Conservation (phyloP, 1,139 yeast genomes). For the Zygoascus sp. region DNA sequence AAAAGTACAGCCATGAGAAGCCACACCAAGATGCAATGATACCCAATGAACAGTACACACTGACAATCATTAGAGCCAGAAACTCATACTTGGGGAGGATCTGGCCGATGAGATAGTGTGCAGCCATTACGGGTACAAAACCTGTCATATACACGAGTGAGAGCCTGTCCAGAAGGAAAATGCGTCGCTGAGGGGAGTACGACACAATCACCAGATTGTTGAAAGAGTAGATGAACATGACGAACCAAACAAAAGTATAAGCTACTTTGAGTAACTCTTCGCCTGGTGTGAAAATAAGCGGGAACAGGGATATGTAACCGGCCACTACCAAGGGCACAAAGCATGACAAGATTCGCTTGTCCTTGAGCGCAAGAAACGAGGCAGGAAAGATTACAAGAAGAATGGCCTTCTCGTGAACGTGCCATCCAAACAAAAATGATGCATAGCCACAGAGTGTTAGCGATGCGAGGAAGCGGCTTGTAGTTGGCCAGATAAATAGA, state of each 20-base stretch:
- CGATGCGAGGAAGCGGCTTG: slow-evolving; percentile 74
- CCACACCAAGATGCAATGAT: slow-evolving; percentile 86
- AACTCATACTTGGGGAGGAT: slow-evolving; percentile 51
- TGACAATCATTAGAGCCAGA: slow-evolving; percentile 71
- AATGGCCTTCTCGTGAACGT: slow-evolving; percentile 95
- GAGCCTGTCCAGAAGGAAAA: slow-evolving; percentile 66
- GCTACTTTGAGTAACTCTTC: slow-evolving; percentile 72
- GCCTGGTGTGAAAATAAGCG: slow-evolving; percentile 74
- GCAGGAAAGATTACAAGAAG: slow-evolving; percentile 86
- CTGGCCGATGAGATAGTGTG: slow-evolving; percentile 54
- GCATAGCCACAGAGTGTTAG: slow-evolving; percentile 87
- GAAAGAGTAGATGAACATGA: slow-evolving; percentile 68
- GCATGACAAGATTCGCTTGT: slow-evolving; percentile 55
- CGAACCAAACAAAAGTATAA: slow-evolving; percentile 84
- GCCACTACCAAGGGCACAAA: slow-evolving; percentile 65
- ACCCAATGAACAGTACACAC: slow-evolving; percentile 85
- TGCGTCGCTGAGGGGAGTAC: slow-evolving; percentile 40
- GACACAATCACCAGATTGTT: slow-evolving; percentile 56
- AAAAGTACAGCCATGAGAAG: slow-evolving; percentile 80
- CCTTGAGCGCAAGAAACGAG: slow-evolving; percentile 68
- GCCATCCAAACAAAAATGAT: slow-evolving; percentile 95
- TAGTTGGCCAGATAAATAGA: slow-evolving; percentile 67
- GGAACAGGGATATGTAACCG: slow-evolving; percentile 85
- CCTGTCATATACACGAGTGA: slow-evolving; percentile 65
- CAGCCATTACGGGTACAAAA: slow-evolving; percentile 57